Percentiles rank a stretch among this genome's conserved stretches.
These are phyloP conservation scores for Fraxinus nigra DNA, from an alignment of 305 asterid species.

Conservation along the genomic window DNA sequence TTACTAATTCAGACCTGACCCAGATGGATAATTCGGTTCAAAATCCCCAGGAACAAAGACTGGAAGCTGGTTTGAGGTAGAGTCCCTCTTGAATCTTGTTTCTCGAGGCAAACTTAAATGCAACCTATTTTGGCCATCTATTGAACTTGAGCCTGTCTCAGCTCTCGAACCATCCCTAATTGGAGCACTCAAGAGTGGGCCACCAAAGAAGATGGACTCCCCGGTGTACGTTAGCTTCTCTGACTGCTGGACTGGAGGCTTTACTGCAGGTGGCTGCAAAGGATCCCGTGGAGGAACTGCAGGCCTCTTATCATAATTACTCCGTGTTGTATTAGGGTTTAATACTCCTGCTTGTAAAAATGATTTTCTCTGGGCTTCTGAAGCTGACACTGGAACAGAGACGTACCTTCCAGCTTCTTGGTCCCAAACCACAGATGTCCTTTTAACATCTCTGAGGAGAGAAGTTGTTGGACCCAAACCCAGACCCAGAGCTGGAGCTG, in stretches of 20 bases:
- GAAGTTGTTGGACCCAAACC: constrained; percentile 37
- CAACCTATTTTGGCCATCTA: constrained; percentile 47
- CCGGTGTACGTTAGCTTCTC: constrained; percentile 73
- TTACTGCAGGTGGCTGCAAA: constrained; percentile 28
- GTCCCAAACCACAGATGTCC: constrained; percentile 95
- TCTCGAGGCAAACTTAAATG: constrained; percentile 46
- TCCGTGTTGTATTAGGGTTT: constrained; percentile 32
- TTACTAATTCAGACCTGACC: constrained; percentile 45
- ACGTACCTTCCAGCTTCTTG: constrained; percentile 95
- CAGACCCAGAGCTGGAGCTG: neutral
- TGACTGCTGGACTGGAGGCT: constrained; percentile 44
- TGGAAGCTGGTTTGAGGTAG: constrained; percentile 87
- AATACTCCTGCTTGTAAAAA: constrained; percentile 32
- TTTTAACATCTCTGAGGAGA: constrained; percentile 67
- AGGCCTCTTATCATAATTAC: constrained; percentile 47
- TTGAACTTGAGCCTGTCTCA: constrained; percentile 42
- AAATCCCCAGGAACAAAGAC: constrained; percentile 75
- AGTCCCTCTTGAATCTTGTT: constrained; percentile 68
- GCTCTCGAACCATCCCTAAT: constrained; percentile 45
- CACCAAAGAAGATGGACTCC: constrained; percentile 91
- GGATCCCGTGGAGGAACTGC: constrained; percentile 37
- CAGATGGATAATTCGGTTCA: constrained; percentile 45
- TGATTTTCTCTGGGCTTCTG: constrained; percentile 62
- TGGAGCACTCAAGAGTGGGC: constrained; percentile 79
- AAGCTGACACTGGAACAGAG: constrained; percentile 67